Evolutionary conservation across 2,329 filamentous ascomycete genomes (phyloP).

Genomic region (Fusarium sp.): DNA sequence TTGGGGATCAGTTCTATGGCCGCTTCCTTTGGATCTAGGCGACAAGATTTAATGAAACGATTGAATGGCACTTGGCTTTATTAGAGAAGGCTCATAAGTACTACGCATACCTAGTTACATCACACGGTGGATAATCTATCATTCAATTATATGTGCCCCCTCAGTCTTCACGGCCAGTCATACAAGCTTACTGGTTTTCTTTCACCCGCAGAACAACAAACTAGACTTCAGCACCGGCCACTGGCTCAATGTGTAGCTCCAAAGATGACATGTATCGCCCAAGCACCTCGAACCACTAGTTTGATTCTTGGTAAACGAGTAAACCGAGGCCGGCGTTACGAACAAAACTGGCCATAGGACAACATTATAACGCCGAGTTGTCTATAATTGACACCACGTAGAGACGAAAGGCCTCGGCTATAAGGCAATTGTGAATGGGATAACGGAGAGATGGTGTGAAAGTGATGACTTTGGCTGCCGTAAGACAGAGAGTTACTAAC

Average conservation of each 20-base stretch:
- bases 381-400: neutral
- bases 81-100: neutral
- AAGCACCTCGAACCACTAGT: neutral
- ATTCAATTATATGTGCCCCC: neutral
- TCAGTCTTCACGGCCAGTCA: neutral
- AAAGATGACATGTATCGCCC: neutral
- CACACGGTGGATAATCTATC: neutral
- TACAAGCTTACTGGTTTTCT: too few relatives aligned
- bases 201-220: too few relatives aligned
- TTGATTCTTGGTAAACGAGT: neutral
- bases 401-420: too few relatives aligned
- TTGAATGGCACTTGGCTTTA: neutral
- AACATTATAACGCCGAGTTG: neutral
- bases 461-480: neutral
- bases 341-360: neutral
- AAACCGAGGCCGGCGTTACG: neutral
- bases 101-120: neutral
- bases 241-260: too few relatives aligned
- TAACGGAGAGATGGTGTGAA: conserved; percentile 1
- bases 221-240: too few relatives aligned
- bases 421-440: too few relatives aligned
- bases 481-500: neutral
- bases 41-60: neutral
- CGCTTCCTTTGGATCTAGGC: neutral
- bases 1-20: conserved; percentile 2